Evolutionary conservation across 2,329 filamentous ascomycete genomes (phyloP), one percentile per base, ranked within the genome.

Genomic region (Diplodia mutila): DNA sequence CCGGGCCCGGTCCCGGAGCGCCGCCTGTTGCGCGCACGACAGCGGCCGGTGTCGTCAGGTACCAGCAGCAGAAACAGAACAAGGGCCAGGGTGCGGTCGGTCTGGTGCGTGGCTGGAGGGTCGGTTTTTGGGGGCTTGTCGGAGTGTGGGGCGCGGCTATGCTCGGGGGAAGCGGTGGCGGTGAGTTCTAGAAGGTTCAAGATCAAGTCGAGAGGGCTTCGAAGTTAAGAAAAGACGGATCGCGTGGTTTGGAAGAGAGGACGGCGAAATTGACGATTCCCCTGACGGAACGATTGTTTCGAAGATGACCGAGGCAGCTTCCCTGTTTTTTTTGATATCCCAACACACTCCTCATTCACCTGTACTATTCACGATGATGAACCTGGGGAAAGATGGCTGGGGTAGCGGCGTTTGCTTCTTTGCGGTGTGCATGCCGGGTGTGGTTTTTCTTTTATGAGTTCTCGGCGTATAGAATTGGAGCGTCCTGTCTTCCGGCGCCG

Each of bases 71-170:
- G 55, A 81, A 83, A 64, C 82, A 81, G 61, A 77, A 82, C 65
- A 87, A 86, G 73, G 90, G 90, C 0, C 90, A 92, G 75, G 90
- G 90, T 4, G 75, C 89, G 9, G 83, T 88, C 51, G 90, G 90
- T 0, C 81, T 92, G 14, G 91, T 89, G 85, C 82, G 90, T 37
- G 90, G 90, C 0, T 93, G 90, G 90, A 89, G 91, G 76, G 89
- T 92, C 46, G 91, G 89, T 68, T 91, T 91, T 82, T 92, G 90
- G 90, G 90, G 90, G 0, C 77, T 93, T 7, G 87, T 92, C 12
- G 90, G 90, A 9, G 84, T 93, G 11, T 93, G 90, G 90, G 87
- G 88, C 8, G 89, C 89, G 27, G 86, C 87, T 42, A 84, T 90
- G 27, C 79, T 91, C 54, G 78, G 78, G 2, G 77, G 75, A 25